Percentiles rank a stretch among this genome's conserved stretches.
phyloP scores from a whole-genome alignment of 805 yeast genomes.

The Kluyveromyces nonfermentans region DNA sequence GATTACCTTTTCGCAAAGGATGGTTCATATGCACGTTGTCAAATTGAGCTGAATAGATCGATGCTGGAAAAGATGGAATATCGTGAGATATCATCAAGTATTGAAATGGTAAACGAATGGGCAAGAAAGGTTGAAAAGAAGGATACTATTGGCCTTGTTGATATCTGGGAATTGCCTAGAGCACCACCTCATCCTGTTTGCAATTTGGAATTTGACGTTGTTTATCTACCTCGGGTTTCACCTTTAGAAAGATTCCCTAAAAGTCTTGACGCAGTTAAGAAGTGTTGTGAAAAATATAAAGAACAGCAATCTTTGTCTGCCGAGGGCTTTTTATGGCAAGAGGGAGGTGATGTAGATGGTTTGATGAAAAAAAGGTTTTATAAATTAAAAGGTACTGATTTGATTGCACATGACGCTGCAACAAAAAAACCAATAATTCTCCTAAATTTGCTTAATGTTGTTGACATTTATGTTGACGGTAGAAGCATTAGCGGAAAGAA shows the following conservation, averaged over 20 bases:
- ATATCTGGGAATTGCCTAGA: constrained; percentile 16
- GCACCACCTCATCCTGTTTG: constrained; percentile 52
- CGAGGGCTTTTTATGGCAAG: constrained; percentile 76
- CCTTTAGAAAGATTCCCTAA: constrained; percentile 58
- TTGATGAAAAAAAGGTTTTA: constrained; percentile 65
- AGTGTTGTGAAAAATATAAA: constrained; percentile 32
- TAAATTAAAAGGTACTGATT: constrained; percentile 58
- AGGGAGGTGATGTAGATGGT: constrained; percentile 79
- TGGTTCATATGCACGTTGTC: constrained; percentile 82
- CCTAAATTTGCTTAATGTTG: constrained; percentile 65
- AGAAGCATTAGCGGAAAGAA: constrained; percentile 15
- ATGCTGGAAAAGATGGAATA: constrained; percentile 12
- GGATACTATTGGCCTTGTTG: not conserved
- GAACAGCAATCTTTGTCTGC: constrained; percentile 29
- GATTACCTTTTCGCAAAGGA: constrained; percentile 60
- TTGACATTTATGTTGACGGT: constrained; percentile 29
- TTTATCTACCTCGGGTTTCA: constrained; percentile 57
- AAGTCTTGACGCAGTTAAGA: constrained; percentile 48
- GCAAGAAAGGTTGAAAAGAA: constrained; percentile 22
- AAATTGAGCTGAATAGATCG: constrained; percentile 34
- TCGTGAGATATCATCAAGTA: constrained; percentile 4
- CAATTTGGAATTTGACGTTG: constrained; percentile 56
- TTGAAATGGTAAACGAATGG: constrained; percentile 63
- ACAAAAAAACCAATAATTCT: constrained; percentile 62
- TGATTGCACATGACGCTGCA: constrained; percentile 68